These are phyloP conservation scores for Eragrostis nindensis DNA, from an alignment of 176 grass and related monocot genomes.

Conservation along the genomic window DNA sequence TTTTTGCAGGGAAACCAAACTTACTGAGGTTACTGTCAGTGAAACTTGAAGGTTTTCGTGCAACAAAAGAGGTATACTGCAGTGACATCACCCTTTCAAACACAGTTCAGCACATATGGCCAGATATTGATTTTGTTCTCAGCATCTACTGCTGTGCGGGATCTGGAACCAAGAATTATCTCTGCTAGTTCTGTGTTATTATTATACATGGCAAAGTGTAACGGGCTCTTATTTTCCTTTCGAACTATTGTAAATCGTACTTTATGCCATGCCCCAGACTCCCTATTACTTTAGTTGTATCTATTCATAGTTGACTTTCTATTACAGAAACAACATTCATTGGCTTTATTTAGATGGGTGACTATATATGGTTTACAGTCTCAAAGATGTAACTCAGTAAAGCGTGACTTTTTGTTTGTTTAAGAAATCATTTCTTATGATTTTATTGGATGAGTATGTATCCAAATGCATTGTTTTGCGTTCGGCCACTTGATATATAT, in stretches of 20 bases:
- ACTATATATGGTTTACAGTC: too few relatives aligned
- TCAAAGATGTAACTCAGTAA: slow-evolving; percentile 5
- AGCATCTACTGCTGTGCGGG: not conserved
- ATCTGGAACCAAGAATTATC: slow-evolving; percentile 2
- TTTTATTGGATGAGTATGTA: too few relatives aligned
- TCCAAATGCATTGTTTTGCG: too few relatives aligned
- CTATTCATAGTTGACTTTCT: slow-evolving; percentile 31
- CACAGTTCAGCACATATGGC: not conserved
- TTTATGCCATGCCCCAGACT: not conserved
- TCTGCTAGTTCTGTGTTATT: not conserved
- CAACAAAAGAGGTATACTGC: slow-evolving; percentile 75
- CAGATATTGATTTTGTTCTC: slow-evolving; percentile 27
- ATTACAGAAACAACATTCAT: not conserved
- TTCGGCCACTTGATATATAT: too few relatives aligned
- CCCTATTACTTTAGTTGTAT: not conserved
- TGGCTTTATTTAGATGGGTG: not conserved
- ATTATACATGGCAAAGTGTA: too few relatives aligned
- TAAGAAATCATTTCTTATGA: slow-evolving; percentile 18
- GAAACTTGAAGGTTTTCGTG: slow-evolving; percentile 97
- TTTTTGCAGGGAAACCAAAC: slow-evolving; percentile 58
- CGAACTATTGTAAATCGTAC: not conserved
- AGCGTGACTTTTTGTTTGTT: not conserved
- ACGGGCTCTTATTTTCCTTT: not conserved
- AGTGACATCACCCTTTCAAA: not conserved
- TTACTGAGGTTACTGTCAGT: slow-evolving; percentile 92